Conservation (phyloP, 441 rosid species). For the Cnidoscolus chayamansa region DNA sequence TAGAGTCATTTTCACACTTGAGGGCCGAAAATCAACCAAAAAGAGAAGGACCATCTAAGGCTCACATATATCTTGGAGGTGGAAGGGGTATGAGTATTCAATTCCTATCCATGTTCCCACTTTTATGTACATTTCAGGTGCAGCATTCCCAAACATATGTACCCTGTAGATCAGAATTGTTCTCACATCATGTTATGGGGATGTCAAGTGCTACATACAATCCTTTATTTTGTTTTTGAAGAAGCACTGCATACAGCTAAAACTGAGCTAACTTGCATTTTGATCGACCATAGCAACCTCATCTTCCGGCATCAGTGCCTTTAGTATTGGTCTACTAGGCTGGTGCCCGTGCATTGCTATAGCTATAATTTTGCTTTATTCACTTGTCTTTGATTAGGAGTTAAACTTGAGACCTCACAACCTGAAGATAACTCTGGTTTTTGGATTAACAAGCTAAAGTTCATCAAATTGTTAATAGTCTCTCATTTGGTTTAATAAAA, state of each 20-base stretch:
- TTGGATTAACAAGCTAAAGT: no score
- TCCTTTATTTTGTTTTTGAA: no score
- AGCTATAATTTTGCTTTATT: no score
- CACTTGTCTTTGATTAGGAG: no score
- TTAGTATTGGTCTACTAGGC: background rate
- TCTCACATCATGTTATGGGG: background rate
- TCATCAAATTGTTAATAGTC: no score
- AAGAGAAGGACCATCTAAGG: slow-evolving; percentile 81
- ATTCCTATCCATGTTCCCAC: slow-evolving; percentile 12
- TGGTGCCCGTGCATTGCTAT: no score
- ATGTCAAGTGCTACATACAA: background rate
- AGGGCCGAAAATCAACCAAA: slow-evolving; percentile 48
- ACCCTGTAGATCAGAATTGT: background rate
- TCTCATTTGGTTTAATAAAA: no score
- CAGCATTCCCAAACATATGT: background rate
- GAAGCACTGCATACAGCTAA: no score
- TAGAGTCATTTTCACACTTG: slow-evolving; percentile 69
- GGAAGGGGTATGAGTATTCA: slow-evolving; percentile 55
- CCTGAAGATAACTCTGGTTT: no score
- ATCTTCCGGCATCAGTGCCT: background rate
- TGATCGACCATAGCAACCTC: background rate
- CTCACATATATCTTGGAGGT: slow-evolving; percentile 61
- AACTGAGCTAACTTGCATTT: background rate
- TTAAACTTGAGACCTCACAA: no score
- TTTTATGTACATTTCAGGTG: slow-evolving; percentile 7